These are phyloP conservation scores for Calonectria multiphialidica DNA, from an alignment of 2,329 filamentous ascomycete genomes.

Conservation along the genomic window DNA sequence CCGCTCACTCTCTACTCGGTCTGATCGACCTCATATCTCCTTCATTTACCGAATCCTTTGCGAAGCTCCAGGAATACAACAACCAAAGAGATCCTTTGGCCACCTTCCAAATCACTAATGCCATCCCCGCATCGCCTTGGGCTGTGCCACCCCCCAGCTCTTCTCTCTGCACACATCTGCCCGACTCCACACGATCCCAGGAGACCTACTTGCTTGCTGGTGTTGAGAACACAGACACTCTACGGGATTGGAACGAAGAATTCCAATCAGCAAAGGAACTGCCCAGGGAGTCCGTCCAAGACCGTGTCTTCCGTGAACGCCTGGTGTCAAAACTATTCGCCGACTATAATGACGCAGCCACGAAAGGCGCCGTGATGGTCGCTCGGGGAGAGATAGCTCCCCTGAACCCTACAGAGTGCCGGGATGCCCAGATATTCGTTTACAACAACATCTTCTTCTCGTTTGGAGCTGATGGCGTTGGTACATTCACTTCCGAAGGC, in stretches of 20 bases:
- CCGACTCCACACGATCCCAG: conserved; percentile 90
- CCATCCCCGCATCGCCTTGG: conserved; percentile 93
- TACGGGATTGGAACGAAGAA: conserved; percentile 99
- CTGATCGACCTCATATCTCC: conserved; percentile 85
- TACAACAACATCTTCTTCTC: conserved; percentile 99
- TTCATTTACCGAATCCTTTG: conserved; percentile 83
- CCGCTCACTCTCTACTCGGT: conserved; percentile 87
- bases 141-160: conserved; percentile 79
- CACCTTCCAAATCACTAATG: conserved; percentile 95
- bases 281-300: conserved; percentile 92
- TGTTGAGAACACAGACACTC: conserved; percentile 91
- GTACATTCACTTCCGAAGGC: conserved; percentile 95
- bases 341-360: conserved; percentile 96
- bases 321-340: conserved; percentile 96
- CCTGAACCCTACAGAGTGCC: conserved; percentile 92
- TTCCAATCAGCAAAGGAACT: conserved; percentile 97
- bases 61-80: conserved; percentile 85
- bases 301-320: conserved; percentile 94
- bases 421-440: conserved; percentile 97
- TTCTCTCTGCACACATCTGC: conserved; percentile 75
- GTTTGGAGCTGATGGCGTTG: conserved; percentile 96
- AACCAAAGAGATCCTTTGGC: conserved; percentile 88
- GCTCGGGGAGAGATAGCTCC: conserved; percentile 93
- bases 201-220: conserved; percentile 92
- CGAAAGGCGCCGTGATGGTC: conserved; percentile 90